phyloP scores from a whole-genome alignment of 345 rosid genomes.

The Stellera chamaejasme region DNA sequence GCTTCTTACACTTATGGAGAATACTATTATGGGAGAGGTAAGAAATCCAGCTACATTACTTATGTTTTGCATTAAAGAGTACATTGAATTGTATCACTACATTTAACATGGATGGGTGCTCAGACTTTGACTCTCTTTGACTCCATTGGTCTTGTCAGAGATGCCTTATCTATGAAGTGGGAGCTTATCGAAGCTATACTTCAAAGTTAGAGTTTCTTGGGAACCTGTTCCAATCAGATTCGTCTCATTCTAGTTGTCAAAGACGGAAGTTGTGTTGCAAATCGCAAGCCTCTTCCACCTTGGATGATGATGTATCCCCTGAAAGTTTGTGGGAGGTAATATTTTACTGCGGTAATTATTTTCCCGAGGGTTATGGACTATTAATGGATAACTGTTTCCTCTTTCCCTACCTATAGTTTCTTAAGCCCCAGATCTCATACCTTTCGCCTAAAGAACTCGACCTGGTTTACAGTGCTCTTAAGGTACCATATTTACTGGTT shows the following conservation, averaged over 20 bases:
- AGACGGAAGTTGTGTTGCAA: slow-evolving; percentile 50
- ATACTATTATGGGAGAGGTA: too few species aligned
- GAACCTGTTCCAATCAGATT: slow-evolving; percentile 32
- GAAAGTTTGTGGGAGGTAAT: slow-evolving; percentile 93
- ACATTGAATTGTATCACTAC: too few species aligned
- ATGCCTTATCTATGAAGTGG: slow-evolving; percentile 34
- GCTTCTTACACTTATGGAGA: too few species aligned
- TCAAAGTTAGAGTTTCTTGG: slow-evolving; percentile 27
- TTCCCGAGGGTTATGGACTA: neutral
- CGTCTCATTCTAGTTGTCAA: slow-evolving; percentile 30
- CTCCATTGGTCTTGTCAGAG: slow-evolving; percentile 33
- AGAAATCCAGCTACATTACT: too few species aligned
- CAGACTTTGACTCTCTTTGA: slow-evolving; percentile 6
- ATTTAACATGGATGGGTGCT: too few species aligned
- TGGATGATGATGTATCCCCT: slow-evolving; percentile 40
- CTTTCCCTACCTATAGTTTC: slow-evolving; percentile 36
- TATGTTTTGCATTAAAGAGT: too few species aligned
- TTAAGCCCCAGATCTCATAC: slow-evolving; percentile 66
- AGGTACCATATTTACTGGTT: slow-evolving; percentile 33
- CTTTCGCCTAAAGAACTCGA: slow-evolving; percentile 78
- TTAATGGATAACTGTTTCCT: slow-evolving; percentile 9
- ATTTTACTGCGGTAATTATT: neutral
- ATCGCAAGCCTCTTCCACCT: slow-evolving; percentile 34
- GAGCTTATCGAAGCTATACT: slow-evolving; percentile 29
- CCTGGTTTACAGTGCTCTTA: slow-evolving; percentile 68